Evolutionary conservation across 106 monocot genomes (phyloP).

Genomic region (Narthecium ossifragum): DNA sequence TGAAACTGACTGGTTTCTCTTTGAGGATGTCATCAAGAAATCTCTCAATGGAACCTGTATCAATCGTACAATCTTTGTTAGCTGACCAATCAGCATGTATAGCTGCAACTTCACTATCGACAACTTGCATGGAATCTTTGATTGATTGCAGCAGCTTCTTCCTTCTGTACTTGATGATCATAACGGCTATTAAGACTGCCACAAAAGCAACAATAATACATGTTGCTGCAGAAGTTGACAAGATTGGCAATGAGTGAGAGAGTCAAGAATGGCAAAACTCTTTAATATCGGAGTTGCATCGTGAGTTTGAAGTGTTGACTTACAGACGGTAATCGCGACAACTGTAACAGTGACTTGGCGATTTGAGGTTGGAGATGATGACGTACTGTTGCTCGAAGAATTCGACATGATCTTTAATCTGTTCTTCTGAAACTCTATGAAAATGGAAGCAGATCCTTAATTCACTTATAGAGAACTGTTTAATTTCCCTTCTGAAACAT

Average conservation of each 20-base stretch:
- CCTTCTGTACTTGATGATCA: not conserved
- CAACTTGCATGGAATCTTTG: not conserved
- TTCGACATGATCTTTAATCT: not conserved
- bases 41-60: constrained; percentile 4
- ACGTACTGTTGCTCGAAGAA: not conserved
- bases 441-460: too few relatives aligned
- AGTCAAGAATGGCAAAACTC: too few relatives aligned
- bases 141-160: not conserved
- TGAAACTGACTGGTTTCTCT: constrained; percentile 19
- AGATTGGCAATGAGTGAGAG: too few relatives aligned
- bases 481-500: too few relatives aligned
- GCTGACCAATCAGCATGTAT: not conserved
- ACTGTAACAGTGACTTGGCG: not conserved
- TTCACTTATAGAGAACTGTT: too few relatives aligned
- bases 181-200: not conserved
- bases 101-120: not conserved
- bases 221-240: not conserved
- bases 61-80: not conserved
- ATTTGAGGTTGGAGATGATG: not conserved
- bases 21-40: constrained; percentile 3
- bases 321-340: too few relatives aligned
- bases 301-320: too few relatives aligned
- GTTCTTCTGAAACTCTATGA: too few relatives aligned
- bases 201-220: not conserved
- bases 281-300: too few relatives aligned